These are phyloP conservation scores for Lipomyces orientalis DNA, from an alignment of 805 yeast species.

Conservation along the genomic window DNA sequence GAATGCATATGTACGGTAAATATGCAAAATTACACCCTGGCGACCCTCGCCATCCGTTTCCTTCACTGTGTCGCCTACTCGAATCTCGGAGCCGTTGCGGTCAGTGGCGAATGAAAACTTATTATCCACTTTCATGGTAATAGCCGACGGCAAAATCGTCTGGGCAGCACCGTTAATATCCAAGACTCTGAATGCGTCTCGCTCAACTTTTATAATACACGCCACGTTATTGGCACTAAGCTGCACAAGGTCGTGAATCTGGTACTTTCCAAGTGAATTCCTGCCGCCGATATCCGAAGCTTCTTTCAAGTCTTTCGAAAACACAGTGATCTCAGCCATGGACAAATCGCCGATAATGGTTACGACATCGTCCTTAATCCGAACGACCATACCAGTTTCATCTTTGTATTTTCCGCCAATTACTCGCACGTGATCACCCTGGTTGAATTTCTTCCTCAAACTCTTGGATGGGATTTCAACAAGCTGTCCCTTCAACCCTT, in stretches of 20 bases:
- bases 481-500: conserved; percentile 58
- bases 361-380: conserved; percentile 81
- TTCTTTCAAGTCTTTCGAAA: conserved; percentile 86
- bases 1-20: conserved; percentile 79
- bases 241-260: conserved; percentile 87
- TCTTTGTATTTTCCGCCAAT: conserved; percentile 89
- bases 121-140: conserved; percentile 71
- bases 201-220: conserved; percentile 86
- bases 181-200: conserved; percentile 79
- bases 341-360: conserved; percentile 90
- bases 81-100: conserved; percentile 78
- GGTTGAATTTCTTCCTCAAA: conserved; percentile 80
- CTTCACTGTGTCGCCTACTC: conserved; percentile 90
- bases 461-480: conserved; percentile 83
- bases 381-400: conserved; percentile 92
- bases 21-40: conserved; percentile 86
- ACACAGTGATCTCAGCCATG: conserved; percentile 85
- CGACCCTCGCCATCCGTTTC: conserved; percentile 83
- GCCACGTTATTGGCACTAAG: conserved; percentile 86
- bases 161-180: conserved; percentile 80
- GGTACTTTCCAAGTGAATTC: conserved; percentile 69
- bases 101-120: conserved; percentile 87
- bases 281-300: conserved; percentile 86
- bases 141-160: conserved; percentile 77
- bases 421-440: conserved; percentile 96